Conservation (phyloP, 192 early-diverging fungal species). For the Rhizophagus clarus region DNA sequence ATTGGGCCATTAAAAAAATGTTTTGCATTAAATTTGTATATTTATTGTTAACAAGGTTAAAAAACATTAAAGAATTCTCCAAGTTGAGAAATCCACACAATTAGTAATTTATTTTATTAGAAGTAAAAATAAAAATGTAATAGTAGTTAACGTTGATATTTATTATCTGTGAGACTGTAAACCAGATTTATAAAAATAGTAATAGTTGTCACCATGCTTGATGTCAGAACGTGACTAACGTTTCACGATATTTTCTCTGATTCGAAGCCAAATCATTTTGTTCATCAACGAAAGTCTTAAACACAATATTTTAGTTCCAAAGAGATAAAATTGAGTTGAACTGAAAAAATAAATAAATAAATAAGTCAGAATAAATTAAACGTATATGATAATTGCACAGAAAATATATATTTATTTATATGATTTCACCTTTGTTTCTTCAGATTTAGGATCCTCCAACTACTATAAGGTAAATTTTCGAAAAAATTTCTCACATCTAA, state of each 20-base stretch:
- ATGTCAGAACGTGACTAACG: constrained; percentile 28
- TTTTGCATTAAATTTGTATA: too few relatives aligned
- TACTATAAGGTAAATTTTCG: constrained; percentile 54
- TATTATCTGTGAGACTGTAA: constrained; percentile 59
- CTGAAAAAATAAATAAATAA: not conserved
- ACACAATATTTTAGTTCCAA: not conserved
- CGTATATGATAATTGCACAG: too few relatives aligned
- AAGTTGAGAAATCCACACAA: not conserved
- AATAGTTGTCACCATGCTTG: constrained; percentile 63
- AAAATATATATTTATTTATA: too few relatives aligned
- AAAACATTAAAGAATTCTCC: constrained; percentile 38
- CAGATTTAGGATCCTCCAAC: constrained; percentile 67
- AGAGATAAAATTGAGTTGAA: not conserved
- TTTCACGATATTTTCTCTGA: constrained; percentile 38
- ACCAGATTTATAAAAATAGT: constrained; percentile 65
- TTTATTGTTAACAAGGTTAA: not conserved
- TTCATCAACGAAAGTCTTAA: constrained; percentile 56
- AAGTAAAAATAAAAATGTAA: too few relatives aligned
- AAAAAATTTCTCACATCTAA: constrained; percentile 49
- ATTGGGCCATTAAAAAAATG: constrained; percentile 43
- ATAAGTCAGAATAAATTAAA: not conserved
- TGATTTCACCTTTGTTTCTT: constrained; percentile 54
- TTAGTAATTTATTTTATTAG: not conserved
- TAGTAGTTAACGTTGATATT: too few relatives aligned
- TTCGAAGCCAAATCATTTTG: constrained; percentile 58